Evolutionary conservation across 495 filamentous ascomycete species (phyloP), one percentile per base, ranked within the genome.

Genomic region (Trichoderma parareesei): DNA sequence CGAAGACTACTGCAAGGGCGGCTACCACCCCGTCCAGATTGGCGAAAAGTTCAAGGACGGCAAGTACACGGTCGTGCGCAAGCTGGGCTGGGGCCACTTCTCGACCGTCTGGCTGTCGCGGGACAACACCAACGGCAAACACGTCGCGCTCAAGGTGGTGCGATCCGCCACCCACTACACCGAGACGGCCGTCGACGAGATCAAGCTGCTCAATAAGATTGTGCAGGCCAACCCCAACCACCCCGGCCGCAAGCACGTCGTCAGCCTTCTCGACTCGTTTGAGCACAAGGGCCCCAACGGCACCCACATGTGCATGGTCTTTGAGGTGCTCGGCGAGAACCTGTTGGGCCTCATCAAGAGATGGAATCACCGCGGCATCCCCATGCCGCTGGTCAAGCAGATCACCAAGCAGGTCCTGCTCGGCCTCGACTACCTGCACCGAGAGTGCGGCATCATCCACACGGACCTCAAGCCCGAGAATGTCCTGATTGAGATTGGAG

Each of bases 391-490:
- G 40, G 94, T 98, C 68, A 96, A 96, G 78, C 94, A 98, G 75
- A 98, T 98, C 76, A 93, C 95, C 3, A 98, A 98, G 75, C 94
- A 98, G 75, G 94, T 98, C 14, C 82, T 98, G 63, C 82, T 98
- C 57, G 94, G 94, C 4, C 80, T 98, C 59, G 94, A 98, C 71
- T 98, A 98, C 74, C 82, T 98, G 27, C 94, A 98, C 69, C 87
- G 94, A 60, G 94, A 98, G 77, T 98, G 94, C 79, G 95, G 95
- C 67, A 98, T 98, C 75, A 98, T 98, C 69, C 94, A 98, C 76
- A 98, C 94, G 6, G 94, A 98, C 76, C 77, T 98, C 67, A 98
- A 98, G 74, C 94, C 94, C 46, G 94, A 98, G 71, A 98, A 98
- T 73, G 94, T 98, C 38, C 79, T 98, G 70, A 98, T 99, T 74